Conservation (phyloP, 352 stramenopile genomes). For the Globisporangium spinosum region DNA sequence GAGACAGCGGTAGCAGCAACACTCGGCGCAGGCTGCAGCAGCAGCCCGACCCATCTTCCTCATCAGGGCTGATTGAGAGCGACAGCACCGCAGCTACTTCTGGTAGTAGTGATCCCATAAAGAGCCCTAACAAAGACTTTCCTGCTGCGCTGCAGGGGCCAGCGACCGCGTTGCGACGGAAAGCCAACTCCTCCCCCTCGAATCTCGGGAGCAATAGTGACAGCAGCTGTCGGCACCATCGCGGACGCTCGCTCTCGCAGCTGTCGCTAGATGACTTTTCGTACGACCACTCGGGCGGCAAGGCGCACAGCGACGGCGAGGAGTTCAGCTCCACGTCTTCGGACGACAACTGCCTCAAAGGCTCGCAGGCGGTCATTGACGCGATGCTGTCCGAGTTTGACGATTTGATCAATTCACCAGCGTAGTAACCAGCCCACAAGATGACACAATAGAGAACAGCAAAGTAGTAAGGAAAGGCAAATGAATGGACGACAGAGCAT, state of each 20-base stretch:
- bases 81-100: neutral
- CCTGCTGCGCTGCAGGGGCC: neutral
- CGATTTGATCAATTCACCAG: neutral
- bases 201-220: slow-evolving; percentile 5
- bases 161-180: neutral
- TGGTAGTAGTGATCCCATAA: neutral
- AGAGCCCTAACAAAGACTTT: neutral
- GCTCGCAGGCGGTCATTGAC: slow-evolving; percentile 16
- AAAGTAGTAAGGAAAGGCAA: neutral
- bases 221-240: slow-evolving; percentile 8
- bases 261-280: slow-evolving; percentile 13
- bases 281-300: slow-evolving; percentile 22
- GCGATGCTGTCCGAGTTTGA: slow-evolving; percentile 19
- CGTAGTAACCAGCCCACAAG: neutral
- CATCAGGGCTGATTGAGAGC: neutral
- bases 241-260: slow-evolving; percentile 48
- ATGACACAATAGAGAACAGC: slow-evolving; percentile 4
- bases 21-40: neutral
- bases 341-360: slow-evolving; percentile 23
- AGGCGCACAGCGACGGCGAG: slow-evolving; percentile 42
- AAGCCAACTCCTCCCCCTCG: neutral
- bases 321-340: slow-evolving; percentile 39
- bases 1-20: neutral
- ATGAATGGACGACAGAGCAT: neutral
- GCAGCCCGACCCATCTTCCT: neutral